Conservation (phyloP, 108 stramenopile genomes). For the Mediolabrus comicus region DNA sequence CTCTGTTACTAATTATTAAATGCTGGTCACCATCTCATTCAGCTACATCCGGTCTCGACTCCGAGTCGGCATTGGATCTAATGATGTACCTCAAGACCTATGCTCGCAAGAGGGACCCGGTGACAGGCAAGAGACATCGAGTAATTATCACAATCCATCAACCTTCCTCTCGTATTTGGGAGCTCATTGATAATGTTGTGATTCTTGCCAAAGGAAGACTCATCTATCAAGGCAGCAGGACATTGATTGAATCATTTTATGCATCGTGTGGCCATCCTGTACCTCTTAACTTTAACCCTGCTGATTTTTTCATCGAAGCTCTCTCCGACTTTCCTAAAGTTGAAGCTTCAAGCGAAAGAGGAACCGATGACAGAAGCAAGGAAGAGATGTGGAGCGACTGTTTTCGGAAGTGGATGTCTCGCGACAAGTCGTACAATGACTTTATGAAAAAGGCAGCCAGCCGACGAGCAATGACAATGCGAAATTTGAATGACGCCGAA, state of each 20-base stretch:
- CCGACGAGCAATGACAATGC: neutral
- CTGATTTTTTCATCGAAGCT: constrained; percentile 48
- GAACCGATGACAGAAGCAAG: neutral
- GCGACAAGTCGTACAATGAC: neutral
- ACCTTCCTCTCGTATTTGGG: constrained; percentile 56
- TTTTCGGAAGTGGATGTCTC: neutral
- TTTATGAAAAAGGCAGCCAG: neutral
- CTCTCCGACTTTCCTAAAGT: constrained; percentile 3
- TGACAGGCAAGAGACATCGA: constrained; percentile 29
- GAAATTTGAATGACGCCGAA: neutral
- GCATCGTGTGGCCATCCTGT: constrained; percentile 44
- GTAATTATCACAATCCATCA: constrained; percentile 69
- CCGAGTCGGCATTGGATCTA: constrained; percentile 46
- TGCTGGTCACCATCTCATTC: too few species aligned
- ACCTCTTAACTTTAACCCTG: constrained; percentile 49
- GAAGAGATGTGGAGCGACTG: constrained; percentile 11
- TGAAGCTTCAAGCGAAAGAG: neutral
- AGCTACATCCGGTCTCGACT: too few species aligned
- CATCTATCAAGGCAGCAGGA: constrained; percentile 53
- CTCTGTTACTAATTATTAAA: constrained; percentile 70
- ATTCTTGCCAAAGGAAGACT: constrained; percentile 55
- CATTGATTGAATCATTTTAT: constrained; percentile 53
- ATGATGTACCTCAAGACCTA: constrained; percentile 55
- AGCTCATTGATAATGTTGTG: constrained; percentile 53
- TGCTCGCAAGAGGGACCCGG: constrained; percentile 24